Evolutionary conservation across 116 monocot genomes (phyloP), one percentile per base, ranked within the genome.

Genomic region (Zostera marina): DNA sequence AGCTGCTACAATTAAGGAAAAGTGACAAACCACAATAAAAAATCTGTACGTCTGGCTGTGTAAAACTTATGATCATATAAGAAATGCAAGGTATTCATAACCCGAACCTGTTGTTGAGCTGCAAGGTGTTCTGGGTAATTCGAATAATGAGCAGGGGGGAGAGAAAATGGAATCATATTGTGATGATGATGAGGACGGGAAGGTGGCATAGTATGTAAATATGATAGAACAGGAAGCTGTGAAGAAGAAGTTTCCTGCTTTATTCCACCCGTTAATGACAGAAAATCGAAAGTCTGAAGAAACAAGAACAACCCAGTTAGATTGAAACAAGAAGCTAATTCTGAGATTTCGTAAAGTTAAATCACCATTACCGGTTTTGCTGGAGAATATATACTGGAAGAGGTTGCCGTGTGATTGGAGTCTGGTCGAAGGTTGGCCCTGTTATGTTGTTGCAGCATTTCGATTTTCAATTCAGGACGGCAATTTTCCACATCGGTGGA

Each of bases 211-310:
- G 56, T 15, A 23, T 62, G 68, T 22, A 69, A 15, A 43, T 56
- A 72, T 64, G 74, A 32, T 5, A 32, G 60, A 64, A 61, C 12
- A 22, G 56, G 62, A 55, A 42, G 63, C n/a, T 60, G 48, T 24
- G 60, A 68, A 22, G 49, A 68, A 22, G 49, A 9, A 10, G 58
- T 40, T 46, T 66, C 55, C 22, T 20, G 13, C 25, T 44, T 59
- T 43, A 48, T 70, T 11, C 46, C 67, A 56, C 62, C 40, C 17
- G 70, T 68, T 38, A 47, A 53, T 17, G 74, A 48, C 10, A 69
- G 43, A 38, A 72, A 68, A 56, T 75, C 66, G 42, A 47, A 56
- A 51, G 4, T 69, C 82, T 82, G 74, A 10, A 11, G 12, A 66
- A 44, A 55, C 26, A 66, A 56, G 16, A 4, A 56, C 32, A 55